Conservation (phyloP, 495 filamentous ascomycete genomes). For the Paragyromitra xinjiangensis region DNA sequence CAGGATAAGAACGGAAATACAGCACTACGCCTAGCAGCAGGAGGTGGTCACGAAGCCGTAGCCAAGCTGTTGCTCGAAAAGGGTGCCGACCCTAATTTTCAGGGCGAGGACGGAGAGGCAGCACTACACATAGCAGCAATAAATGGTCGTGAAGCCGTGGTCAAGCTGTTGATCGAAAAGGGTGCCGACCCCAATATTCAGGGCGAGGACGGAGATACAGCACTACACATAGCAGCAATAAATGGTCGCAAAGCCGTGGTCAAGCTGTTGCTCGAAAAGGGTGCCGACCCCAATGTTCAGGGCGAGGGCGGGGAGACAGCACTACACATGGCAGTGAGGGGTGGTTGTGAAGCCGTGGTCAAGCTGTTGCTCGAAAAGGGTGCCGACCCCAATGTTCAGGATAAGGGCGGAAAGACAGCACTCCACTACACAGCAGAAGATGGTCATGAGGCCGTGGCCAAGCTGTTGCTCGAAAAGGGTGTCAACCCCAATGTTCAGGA, state of each 20-base stretch:
- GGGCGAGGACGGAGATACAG: background rate
- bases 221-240: too few relatives aligned
- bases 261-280: too few relatives aligned
- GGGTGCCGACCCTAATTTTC: background rate
- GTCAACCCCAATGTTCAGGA: background rate
- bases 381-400: background rate
- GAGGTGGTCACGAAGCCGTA: background rate
- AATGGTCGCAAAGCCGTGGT: too few relatives aligned
- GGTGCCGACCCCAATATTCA: background rate
- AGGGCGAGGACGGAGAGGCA: background rate
- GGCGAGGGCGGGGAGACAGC: background rate
- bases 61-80: background rate
- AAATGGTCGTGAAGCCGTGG: background rate
- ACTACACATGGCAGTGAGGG: slow-evolving; percentile 1
- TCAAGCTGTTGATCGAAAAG: background rate
- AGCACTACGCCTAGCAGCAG: slow-evolving; percentile 12
- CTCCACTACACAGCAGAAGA: background rate
- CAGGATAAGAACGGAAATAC: background rate
- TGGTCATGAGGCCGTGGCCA: slow-evolving; percentile 5
- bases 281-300: too few relatives aligned
- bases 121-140: background rate
- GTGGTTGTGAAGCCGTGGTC: background rate
- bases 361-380: background rate
- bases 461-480: slow-evolving; percentile 17
- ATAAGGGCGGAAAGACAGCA: slow-evolving; percentile 2